These are phyloP conservation scores for Opeltia flavorubescens DNA, from an alignment of 495 filamentous ascomycete genomes.

Conservation along the genomic window DNA sequence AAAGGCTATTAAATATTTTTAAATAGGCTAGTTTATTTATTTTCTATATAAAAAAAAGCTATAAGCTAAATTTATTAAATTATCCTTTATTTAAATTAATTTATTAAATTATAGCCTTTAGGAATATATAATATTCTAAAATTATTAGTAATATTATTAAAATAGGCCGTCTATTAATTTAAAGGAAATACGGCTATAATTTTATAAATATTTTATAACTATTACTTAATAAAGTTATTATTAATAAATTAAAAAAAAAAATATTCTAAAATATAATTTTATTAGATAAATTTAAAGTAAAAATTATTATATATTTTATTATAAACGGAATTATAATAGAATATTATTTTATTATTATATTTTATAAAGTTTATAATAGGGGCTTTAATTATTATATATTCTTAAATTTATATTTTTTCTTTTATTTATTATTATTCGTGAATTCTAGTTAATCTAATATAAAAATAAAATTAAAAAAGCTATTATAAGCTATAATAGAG, in stretches of 20 bases:
- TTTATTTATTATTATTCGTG: background rate
- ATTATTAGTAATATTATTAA: constrained; percentile 45
- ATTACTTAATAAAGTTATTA: constrained; percentile 39
- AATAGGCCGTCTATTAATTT: constrained; percentile 47
- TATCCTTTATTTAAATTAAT: constrained; percentile 34
- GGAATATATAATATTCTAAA: constrained; percentile 26
- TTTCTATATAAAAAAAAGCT: constrained; percentile 52
- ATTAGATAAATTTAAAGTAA: constrained; percentile 41
- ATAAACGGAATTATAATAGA: constrained; percentile 56
- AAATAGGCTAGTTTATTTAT: constrained; percentile 44
- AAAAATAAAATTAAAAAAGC: constrained; percentile 29
- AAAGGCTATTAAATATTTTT: constrained; percentile 40
- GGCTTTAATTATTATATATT: constrained; percentile 54
- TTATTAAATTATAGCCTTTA: constrained; percentile 29
- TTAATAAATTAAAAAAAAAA: constrained; percentile 53
- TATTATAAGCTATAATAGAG: constrained; percentile 28
- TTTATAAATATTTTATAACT: constrained; percentile 47
- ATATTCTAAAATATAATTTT: constrained; percentile 55
- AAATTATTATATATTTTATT: constrained; percentile 52
- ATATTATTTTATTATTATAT: constrained; percentile 53
- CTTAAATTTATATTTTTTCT: background rate
- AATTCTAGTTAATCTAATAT: background rate
- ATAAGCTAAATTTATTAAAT: constrained; percentile 32
- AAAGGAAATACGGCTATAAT: constrained; percentile 49
- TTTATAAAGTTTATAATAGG: constrained; percentile 59